Conservation (phyloP, 371 early-diverging fungal species). For the Dentiscutata heterogama region DNA sequence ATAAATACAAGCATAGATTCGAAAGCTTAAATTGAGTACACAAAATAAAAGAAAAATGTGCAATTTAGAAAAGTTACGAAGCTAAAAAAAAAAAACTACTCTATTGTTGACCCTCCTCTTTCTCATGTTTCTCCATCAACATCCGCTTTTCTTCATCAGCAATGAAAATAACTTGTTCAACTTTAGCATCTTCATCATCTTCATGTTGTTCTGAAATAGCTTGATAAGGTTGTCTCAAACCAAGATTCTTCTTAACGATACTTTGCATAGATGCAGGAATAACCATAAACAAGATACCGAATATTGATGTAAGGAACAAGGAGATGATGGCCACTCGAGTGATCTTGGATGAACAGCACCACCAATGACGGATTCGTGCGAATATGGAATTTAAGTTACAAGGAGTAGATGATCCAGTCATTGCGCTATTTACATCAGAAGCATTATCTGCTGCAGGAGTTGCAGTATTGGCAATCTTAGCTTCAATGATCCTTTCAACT, state of each 20-base stretch:
- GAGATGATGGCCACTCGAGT: constrained; percentile 25
- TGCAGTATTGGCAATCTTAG: background rate
- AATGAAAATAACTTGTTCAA: constrained; percentile 42
- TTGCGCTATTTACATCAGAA: no score
- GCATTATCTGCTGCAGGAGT: background rate
- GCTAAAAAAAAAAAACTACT: no score
- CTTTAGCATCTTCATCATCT: background rate
- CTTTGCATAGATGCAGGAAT: constrained; percentile 4
- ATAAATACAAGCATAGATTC: no score
- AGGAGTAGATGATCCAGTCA: background rate
- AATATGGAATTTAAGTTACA: background rate
- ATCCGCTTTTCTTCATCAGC: constrained; percentile 44
- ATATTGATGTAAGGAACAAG: constrained; percentile 22
- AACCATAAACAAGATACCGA: constrained; percentile 26
- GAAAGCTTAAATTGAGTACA: no score
- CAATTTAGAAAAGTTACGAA: no score
- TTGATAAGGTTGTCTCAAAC: background rate
- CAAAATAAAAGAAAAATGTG: no score
- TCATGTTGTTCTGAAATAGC: background rate
- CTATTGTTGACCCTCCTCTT: no score
- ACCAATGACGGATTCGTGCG: constrained; percentile 36
- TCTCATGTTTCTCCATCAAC: constrained; percentile 25
- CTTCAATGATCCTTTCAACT: constrained; percentile 72
- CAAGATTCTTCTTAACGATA: background rate
- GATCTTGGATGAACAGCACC: constrained; percentile 37